These are phyloP conservation scores for Fonsecaea nubica DNA, from an alignment of 2,329 filamentous ascomycete genomes.

Conservation along the genomic window DNA sequence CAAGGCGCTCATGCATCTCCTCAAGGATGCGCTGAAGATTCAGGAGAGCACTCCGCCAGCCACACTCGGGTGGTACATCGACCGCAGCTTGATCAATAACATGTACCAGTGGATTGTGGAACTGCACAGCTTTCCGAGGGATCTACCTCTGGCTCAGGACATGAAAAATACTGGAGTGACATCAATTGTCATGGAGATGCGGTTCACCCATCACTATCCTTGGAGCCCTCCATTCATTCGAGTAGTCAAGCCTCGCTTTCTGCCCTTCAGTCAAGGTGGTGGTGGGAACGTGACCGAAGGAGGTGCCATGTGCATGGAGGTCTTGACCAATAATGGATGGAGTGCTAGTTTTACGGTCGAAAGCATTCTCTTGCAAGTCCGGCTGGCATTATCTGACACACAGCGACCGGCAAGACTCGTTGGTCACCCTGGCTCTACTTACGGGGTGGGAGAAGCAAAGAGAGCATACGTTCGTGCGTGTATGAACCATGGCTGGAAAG, in stretches of 20 bases:
- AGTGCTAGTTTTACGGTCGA: conserved; percentile 75
- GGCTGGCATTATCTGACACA: conserved; percentile 72
- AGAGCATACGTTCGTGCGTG: conserved; percentile 76
- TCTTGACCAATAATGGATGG: conserved; percentile 86
- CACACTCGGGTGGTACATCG: conserved; percentile 83
- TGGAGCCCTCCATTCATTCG: conserved; percentile 83
- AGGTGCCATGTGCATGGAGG: conserved; percentile 83
- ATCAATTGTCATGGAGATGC: conserved; percentile 80
- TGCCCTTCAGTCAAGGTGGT: conserved; percentile 73
- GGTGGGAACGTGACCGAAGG: conserved; percentile 86
- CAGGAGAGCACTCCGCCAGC: conserved; percentile 67
- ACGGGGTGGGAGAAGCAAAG: conserved; percentile 73
- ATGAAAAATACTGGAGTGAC: conserved; percentile 68
- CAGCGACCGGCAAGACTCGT: conserved; percentile 76
- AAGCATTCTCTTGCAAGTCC: conserved; percentile 79
- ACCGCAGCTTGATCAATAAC: conserved; percentile 70
- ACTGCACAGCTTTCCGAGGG: conserved; percentile 77
- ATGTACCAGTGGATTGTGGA: conserved; percentile 93
- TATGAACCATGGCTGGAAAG: conserved; percentile 71
- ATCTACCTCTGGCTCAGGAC: conserved; percentile 74
- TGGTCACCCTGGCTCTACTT: conserved; percentile 54
- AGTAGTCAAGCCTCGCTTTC: conserved; percentile 79
- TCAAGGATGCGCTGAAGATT: conserved; percentile 67
- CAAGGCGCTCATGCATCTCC: conserved; percentile 67
- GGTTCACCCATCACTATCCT: conserved; percentile 78